Base-by-base conservation (phyloP, 2,329 filamentous ascomycete species). In the Leptosphaerulina australis region DNA sequence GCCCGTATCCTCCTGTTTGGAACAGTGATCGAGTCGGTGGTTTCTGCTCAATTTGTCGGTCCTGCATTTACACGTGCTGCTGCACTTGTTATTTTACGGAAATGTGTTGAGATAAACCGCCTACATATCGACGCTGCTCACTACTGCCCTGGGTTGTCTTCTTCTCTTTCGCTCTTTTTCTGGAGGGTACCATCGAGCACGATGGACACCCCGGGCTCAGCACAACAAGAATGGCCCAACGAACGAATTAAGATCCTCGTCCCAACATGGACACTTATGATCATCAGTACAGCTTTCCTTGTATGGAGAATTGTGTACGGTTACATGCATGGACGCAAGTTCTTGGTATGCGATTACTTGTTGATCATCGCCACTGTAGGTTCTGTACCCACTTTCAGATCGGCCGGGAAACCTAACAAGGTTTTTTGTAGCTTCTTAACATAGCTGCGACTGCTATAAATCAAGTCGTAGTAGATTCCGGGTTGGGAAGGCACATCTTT, bases 281-380 rank as follows among this genome's bases (percentile, higher is more conserved):
- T 59, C n/a, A 51, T 66, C 36, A 61, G 57, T 21, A 62, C 59
- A 1, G 30, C 40, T n/a, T 66, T 64, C 38, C 36, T 66, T n/a
- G 15, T 58, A 29, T 65, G 63, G 62, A 61, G 63, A 55, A 33
- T 60, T 28, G 49, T 58, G 5, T 66, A 66, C 44, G 60, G 63
- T 1, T 21, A 62, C 18, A 44, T 49, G 43, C 44, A 52, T 34
- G 40, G 38, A 17, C 58, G 63, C 35, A 64, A 47, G 26, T 64
- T 66, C 39, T 55, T 66, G 55, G 15, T 50, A 12, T 60, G 56
- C 38, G 63, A 66, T 47, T 64, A 65, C 37, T n/a, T 66, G 41
- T 46, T 67, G 45, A 63, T 67, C 46, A 55, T 64, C 28, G 60
- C 64, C 26, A 52, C 54, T 45, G 62, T 66, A 54, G 49, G 63